Base-by-base conservation (phyloP, 805 yeast species). In the Maudiozyma serrabonitensis region DNA sequence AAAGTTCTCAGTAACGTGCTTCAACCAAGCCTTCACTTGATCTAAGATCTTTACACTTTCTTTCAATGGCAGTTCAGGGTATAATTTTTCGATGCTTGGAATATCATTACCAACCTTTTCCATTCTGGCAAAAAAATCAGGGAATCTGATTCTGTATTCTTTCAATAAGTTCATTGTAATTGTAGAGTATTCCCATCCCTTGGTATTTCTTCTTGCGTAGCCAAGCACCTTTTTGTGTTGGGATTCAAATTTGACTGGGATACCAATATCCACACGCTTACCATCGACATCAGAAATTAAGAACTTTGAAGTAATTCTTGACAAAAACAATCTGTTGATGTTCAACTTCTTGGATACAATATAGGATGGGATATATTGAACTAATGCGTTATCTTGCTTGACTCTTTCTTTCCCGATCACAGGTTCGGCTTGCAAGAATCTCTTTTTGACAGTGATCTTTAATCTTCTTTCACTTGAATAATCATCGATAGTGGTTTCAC, bases 211-310 rank as follows among this genome's bases (percentile, higher is more conserved):
- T 51, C 81, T 76, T 1, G 96, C 81, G 69, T 81, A 91, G 4
- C 98, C 99, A 54, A 90, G 73, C 3, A 87, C 98, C 67, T 91
- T 91, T 59, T 79, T 76, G 56, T 88, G 79, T 52, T 79, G 78
- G 21, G 79, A 78, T 55, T 90, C 96, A 66, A 82, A 85, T 68
- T 90, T 90, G 64, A 93, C 73, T 50, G 84, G 86, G 54, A 93
- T 71, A 19, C 98, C 98, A 58, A 93, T 72, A 61, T 90, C 84
- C 9, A 74, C 59, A 54, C 76, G 75, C 54, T 71, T 77, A 21
- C 76, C 76, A 34, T 70, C 69, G 19, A 74, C 73, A 52, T 76
- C 80, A 31, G 72, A 75, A 52, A 90, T 72, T 70, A 83, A 67
- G 57, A 72, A 85, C 7, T 80, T 77, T 8, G 96, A 82, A 0